Conservation (phyloP, 1,284 basidiomycete genomes). For the Puccinia triticina region DNA sequence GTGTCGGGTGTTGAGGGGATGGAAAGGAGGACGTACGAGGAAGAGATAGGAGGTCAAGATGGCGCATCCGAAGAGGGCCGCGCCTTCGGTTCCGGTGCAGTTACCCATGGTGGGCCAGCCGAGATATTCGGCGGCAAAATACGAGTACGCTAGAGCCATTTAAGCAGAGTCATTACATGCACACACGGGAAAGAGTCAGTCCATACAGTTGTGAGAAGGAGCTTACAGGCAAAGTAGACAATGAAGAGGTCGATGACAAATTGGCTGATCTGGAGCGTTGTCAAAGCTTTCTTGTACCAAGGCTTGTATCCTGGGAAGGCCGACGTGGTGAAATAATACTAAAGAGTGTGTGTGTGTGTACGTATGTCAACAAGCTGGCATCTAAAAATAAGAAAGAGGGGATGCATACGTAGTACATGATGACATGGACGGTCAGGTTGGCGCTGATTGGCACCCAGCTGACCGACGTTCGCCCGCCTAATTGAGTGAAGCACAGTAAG, state of each 20-base stretch:
- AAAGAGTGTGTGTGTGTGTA: too few relatives aligned
- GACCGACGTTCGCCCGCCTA: constrained; percentile 79
- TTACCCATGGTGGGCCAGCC: constrained; percentile 72
- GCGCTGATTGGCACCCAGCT: constrained; percentile 92
- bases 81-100: constrained; percentile 84
- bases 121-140: constrained; percentile 71
- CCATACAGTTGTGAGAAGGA: constrained; percentile 33
- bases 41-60: constrained; percentile 85
- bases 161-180: not conserved
- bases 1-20: not conserved
- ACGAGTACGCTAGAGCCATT: constrained; percentile 71
- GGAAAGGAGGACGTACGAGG: constrained; percentile 71
- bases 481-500: constrained; percentile 87
- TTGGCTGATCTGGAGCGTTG: constrained; percentile 91
- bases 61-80: constrained; percentile 84
- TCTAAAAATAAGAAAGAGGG: constrained; percentile 64
- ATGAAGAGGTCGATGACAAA: constrained; percentile 86
- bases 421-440: constrained; percentile 91
- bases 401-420: constrained; percentile 74
- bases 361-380: too few relatives aligned
- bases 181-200: not conserved
- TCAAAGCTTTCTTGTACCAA: constrained; percentile 99
- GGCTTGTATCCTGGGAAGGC: constrained; percentile 79
- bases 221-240: constrained; percentile 89
- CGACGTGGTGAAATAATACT: constrained; percentile 96